Evolutionary conservation across 2,329 filamentous ascomycete genomes (phyloP), one percentile per base, ranked within the genome.

Genomic region (Fusarium nygamai): DNA sequence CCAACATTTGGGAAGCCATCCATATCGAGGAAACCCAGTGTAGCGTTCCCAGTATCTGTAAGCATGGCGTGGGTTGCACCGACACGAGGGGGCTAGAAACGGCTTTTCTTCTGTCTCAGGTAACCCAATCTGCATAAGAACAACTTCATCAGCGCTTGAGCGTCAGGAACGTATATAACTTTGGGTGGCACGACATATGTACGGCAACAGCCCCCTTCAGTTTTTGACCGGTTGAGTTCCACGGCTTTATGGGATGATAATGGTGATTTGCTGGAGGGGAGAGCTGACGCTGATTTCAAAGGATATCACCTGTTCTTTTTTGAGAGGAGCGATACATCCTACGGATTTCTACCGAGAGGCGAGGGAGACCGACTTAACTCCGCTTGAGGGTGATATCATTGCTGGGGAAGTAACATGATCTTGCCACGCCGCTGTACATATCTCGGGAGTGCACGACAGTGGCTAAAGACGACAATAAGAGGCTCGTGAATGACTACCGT

Each of bases 181-280:
- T 22, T 20, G 22, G 41, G 72, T 70, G 39, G 31, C 59, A 76
- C 72, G 41, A 51, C 70, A 75, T 76, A 67, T 72, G 75, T 63
- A 65, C 29, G 61, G 33, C 47, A 39, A 17, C 57, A 64, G 22
- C 48, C 54, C 48, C 51, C 50, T 38, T 61, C 41, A 41, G 36
- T 31, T 41, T 59, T 58, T 76, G 63, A 77, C 75, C 75, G 75
- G 73, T 64, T 27, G 43, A 54, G 73, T 77, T 60, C 51, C 71
- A 77, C 75, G 59, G 48, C 74, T 63, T 54, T 27, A n/a, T 59
- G 50, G 46, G 29, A 48, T 39, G 62, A 61, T 41, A 34, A n/a
- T 61, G 50, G 8, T 62, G 36, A 58, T 51, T 50, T 58, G 54
- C 39, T 61, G 22, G 34, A 38, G 36, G 27, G 9, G 19, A 14